phyloP scores from a whole-genome alignment of 176 grass and related monocot species.

The Avena insularis region DNA sequence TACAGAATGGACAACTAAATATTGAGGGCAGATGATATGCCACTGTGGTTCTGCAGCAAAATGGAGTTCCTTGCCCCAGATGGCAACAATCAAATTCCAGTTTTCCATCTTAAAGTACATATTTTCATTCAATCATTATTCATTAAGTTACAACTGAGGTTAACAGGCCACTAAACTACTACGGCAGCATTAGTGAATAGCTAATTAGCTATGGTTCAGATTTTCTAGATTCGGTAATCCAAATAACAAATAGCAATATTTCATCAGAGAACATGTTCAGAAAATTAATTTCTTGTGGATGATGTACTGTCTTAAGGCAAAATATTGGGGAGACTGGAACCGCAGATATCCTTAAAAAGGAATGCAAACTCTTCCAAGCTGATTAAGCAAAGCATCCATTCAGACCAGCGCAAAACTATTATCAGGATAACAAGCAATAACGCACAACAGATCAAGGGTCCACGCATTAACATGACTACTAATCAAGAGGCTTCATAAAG shows the following conservation, averaged over 20 bases:
- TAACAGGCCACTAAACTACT: conserved; percentile 28
- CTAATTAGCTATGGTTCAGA: conserved; percentile 31
- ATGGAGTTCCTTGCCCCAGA: conserved; percentile 25
- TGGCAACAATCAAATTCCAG: background rate
- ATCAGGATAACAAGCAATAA: conserved; percentile 19
- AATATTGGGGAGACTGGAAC: conserved; percentile 25
- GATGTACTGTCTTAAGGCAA: conserved; percentile 1
- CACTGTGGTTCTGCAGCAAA: background rate
- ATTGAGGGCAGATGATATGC: conserved; percentile 30
- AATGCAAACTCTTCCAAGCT: background rate
- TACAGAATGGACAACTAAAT: conserved; percentile 29
- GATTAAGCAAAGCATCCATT: background rate
- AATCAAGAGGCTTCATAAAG: conserved; percentile 5
- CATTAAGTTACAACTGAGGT: conserved; percentile 8
- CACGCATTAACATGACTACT: conserved; percentile 10
- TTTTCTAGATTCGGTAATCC: conserved; percentile 15
- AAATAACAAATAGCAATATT: conserved; percentile 25
- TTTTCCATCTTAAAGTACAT: conserved; percentile 15
- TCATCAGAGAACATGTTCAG: conserved; percentile 28
- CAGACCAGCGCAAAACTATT: background rate
- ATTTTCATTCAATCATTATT: conserved; percentile 7
- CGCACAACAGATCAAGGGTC: conserved; percentile 8
- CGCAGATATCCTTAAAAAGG: conserved; percentile 26
- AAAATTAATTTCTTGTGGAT: conserved; percentile 17
- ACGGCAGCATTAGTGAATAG: conserved; percentile 13